These are phyloP conservation scores for Abelmoschus esculentus DNA, from an alignment of 345 rosid genomes.

Conservation along the genomic window DNA sequence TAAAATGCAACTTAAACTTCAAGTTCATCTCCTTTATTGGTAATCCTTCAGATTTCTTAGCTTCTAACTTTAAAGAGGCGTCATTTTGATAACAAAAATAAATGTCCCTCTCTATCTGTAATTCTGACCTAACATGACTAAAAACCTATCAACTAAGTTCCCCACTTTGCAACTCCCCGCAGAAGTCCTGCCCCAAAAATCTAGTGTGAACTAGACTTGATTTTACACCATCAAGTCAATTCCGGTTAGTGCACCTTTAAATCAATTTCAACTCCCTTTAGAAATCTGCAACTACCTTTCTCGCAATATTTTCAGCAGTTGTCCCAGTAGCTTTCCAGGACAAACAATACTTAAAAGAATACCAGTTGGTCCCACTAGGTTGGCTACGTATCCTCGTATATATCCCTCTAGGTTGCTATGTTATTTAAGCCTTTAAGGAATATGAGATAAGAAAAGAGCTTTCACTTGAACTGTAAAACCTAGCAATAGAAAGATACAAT, in stretches of 20 bases:
- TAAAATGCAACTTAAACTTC: not conserved
- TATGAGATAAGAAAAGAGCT: not conserved
- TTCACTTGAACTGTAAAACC: not conserved
- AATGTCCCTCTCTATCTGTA: not conserved
- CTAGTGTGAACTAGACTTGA: not conserved
- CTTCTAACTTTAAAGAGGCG: not conserved
- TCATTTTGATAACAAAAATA: not conserved
- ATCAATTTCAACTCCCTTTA: not conserved
- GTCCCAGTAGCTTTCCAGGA: not conserved
- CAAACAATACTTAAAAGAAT: not conserved
- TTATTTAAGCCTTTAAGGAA: not conserved
- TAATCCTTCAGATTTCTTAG: not conserved
- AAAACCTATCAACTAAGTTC: not conserved
- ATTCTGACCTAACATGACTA: not conserved
- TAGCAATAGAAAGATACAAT: not conserved
- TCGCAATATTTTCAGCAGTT: not conserved
- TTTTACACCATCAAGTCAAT: not conserved
- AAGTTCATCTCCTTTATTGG: not conserved
- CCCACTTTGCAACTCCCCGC: not conserved
- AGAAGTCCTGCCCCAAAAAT: not conserved
- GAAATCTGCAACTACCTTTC: not conserved
- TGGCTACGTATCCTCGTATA: not conserved
- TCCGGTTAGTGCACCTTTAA: not conserved
- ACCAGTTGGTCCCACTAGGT: not conserved
- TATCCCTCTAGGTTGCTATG: not conserved